Percentiles rank a stretch among this genome's conserved stretches.
These are phyloP conservation scores for Melaleuca alternifolia DNA, from an alignment of 345 rosid genomes.

Conservation along the genomic window DNA sequence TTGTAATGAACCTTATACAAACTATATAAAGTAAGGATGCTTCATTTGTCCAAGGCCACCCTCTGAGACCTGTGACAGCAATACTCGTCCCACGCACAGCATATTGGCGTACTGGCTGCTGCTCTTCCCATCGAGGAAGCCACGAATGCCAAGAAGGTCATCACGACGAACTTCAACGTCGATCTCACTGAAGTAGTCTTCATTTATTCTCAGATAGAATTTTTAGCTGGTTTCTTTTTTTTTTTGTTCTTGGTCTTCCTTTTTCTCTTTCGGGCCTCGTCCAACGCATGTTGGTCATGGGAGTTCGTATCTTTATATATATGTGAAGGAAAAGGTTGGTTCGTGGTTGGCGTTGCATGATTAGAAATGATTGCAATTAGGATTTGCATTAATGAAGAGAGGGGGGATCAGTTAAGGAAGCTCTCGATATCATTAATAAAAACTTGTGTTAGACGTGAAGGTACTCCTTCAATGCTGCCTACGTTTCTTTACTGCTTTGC, in stretches of 20 bases:
- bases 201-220: neutral
- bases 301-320: neutral
- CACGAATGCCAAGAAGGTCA: neutral
- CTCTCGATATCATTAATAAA: no score
- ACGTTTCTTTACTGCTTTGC: no score
- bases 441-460: no score
- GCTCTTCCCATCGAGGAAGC: neutral
- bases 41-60: neutral
- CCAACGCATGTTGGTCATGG: neutral
- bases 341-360: neutral
- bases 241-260: no score
- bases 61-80: neutral
- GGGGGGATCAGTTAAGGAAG: neutral
- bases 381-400: neutral
- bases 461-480: no score
- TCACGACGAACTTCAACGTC: neutral
- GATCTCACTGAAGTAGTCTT: neutral
- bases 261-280: neutral
- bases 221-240: neutral
- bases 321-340: neutral
- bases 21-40: neutral
- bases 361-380: neutral
- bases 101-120: neutral
- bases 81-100: neutral
- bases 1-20: neutral